phyloP scores from a whole-genome alignment of 2,329 filamentous ascomycete species.

The Magnaporthales sp. region DNA sequence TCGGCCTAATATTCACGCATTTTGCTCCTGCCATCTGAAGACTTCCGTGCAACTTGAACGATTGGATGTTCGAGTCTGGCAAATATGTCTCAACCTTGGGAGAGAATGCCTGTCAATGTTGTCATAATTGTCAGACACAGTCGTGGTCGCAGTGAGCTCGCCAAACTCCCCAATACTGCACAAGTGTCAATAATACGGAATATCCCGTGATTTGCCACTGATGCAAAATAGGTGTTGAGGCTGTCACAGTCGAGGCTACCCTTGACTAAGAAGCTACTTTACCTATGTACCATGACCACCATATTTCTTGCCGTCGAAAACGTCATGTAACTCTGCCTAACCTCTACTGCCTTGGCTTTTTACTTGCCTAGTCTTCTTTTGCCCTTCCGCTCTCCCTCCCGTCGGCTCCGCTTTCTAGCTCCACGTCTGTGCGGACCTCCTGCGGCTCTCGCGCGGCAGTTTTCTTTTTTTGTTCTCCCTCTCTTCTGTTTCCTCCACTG shows the following conservation, averaged over 20 bases:
- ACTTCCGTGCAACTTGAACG: not conserved
- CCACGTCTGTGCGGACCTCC: not conserved
- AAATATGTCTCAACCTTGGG: not conserved
- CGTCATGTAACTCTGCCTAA: not conserved
- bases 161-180: not conserved
- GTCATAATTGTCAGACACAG: not conserved
- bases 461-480: not conserved
- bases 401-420: not conserved
- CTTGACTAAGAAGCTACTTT: not conserved
- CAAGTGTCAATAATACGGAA: not conserved
- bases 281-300: not conserved
- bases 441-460: not conserved
- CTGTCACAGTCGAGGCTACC: no score
- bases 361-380: not conserved
- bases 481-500: not conserved
- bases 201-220: not conserved
- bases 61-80: no score
- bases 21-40: not conserved
- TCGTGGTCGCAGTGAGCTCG: not conserved
- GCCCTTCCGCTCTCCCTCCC: not conserved
- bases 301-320: not conserved
- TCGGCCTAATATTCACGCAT: not conserved
- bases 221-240: no score
- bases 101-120: not conserved
- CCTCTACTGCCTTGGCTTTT: not conserved